Percentiles rank a stretch among this genome's conserved stretches.
phyloP scores from a whole-genome alignment of 345 rosid species.

The Acer yangbiense region DNA sequence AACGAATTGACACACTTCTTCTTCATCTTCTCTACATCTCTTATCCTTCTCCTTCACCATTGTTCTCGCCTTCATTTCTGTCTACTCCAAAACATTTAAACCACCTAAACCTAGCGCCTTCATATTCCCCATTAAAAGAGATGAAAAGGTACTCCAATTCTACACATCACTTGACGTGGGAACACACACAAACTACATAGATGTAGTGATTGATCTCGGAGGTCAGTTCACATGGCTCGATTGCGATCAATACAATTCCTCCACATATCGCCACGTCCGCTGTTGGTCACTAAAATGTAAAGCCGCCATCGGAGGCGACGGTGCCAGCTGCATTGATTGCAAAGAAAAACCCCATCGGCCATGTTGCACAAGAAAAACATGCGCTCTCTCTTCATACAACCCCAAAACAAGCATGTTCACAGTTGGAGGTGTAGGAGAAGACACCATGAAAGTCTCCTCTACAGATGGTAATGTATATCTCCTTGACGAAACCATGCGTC shows the following conservation, averaged over 20 bases:
- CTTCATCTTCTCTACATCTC: background rate
- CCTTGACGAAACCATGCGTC: background rate
- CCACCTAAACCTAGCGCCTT: no score
- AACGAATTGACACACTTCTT: no score
- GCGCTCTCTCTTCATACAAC: conserved; percentile 30
- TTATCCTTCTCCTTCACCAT: background rate
- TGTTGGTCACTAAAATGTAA: conserved; percentile 35
- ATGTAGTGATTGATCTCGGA: conserved; percentile 38
- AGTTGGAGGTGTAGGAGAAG: conserved; percentile 28
- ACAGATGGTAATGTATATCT: conserved; percentile 23
- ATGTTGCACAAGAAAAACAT: conserved; percentile 44
- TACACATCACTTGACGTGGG: no score
- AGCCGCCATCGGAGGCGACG: background rate
- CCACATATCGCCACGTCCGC: conserved; percentile 29
- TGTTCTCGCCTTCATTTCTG: no score
- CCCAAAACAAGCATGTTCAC: background rate
- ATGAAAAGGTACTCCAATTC: no score
- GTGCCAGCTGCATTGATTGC: conserved; percentile 25
- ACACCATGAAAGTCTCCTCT: conserved; percentile 16
- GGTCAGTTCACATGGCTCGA: conserved; percentile 42
- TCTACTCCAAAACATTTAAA: no score
- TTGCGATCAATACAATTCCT: conserved; percentile 41
- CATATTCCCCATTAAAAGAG: no score
- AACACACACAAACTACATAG: background rate
- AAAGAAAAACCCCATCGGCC: conserved; percentile 22